phyloP scores from a whole-genome alignment of 2,329 filamentous ascomycete genomes.

The Parasarocladium wereldwijsianum region DNA sequence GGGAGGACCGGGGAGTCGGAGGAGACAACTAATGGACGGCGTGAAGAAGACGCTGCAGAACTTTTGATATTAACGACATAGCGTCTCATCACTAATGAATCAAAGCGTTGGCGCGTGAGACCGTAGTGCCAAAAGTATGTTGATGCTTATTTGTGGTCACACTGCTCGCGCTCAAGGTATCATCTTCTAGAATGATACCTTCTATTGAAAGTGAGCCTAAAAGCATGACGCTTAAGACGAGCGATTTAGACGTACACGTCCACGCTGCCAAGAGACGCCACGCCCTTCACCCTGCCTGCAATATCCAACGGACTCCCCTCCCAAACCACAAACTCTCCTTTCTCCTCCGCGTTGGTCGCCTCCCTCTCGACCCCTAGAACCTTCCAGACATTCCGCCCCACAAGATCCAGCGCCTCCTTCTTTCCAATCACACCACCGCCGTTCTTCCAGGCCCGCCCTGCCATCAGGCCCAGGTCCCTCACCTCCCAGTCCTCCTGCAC shows the following conservation, averaged over 20 bases:
- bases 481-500: conserved; percentile 48
- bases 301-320: conserved; percentile 50
- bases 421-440: conserved; percentile 36
- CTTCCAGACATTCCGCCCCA: conserved; percentile 40
- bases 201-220: too few species aligned
- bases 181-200: too few species aligned
- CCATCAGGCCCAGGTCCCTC: conserved; percentile 42
- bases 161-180: too few species aligned
- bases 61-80: too few species aligned
- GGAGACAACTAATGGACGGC: too few species aligned
- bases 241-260: conserved; percentile 21
- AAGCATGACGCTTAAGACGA: background rate
- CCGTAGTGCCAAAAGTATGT: too few species aligned
- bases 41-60: too few species aligned
- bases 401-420: conserved; percentile 38
- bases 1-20: too few species aligned
- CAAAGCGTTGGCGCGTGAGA: too few species aligned
- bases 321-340: conserved; percentile 43
- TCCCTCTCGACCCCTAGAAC: conserved; percentile 39
- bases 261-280: conserved; percentile 22
- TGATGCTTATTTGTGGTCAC: too few species aligned
- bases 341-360: conserved; percentile 12
- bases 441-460: conserved; percentile 45
- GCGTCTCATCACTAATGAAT: too few species aligned
- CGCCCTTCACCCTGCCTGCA: conserved; percentile 37